These are phyloP conservation scores for Arthrobotrys conoides DNA, from an alignment of 2,329 filamentous ascomycete genomes.

Conservation along the genomic window DNA sequence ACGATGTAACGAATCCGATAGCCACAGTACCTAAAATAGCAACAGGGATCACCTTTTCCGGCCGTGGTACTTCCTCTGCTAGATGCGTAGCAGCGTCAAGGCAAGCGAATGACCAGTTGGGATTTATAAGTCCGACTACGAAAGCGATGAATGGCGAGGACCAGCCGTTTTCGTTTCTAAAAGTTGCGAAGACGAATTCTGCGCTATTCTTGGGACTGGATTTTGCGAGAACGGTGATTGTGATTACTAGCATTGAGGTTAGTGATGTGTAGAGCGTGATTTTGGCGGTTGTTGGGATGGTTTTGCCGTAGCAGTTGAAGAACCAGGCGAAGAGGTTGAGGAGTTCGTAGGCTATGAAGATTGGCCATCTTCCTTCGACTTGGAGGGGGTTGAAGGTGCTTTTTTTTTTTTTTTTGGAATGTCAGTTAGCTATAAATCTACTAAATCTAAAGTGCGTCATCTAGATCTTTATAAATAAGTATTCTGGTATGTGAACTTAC, in stretches of 20 bases:
- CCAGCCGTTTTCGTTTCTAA: slow-evolving; percentile 73
- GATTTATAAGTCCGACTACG: slow-evolving; percentile 71
- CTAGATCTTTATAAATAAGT: too few relatives aligned
- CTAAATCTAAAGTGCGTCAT: too few relatives aligned
- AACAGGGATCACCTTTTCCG: slow-evolving; percentile 65
- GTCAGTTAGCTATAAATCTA: too few relatives aligned
- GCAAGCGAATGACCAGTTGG: slow-evolving; percentile 69
- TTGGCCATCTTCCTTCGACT: slow-evolving; percentile 69
- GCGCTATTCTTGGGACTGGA: slow-evolving; percentile 69
- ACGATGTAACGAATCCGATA: slow-evolving; percentile 71
- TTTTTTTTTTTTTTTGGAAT: too few relatives aligned
- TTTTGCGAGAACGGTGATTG: slow-evolving; percentile 69
- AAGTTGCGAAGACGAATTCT: slow-evolving; percentile 71
- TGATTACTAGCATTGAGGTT: slow-evolving; percentile 69
- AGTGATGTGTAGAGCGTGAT: slow-evolving; percentile 68
- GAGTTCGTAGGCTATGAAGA: slow-evolving; percentile 69
- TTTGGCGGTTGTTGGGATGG: slow-evolving; percentile 64
- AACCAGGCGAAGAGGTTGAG: slow-evolving; percentile 68
- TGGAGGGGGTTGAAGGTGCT: slow-evolving; percentile 23
- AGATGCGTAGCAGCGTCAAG: slow-evolving; percentile 71
- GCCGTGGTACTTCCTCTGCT: slow-evolving; percentile 71
- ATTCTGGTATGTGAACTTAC: slow-evolving; percentile 67
- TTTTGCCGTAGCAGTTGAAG: slow-evolving; percentile 70
- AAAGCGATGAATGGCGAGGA: slow-evolving; percentile 70
- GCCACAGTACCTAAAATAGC: slow-evolving; percentile 68